Evolutionary conservation across 345 rosid genomes (phyloP), one percentile per base, ranked within the genome.

Genomic region (Sonneratia alba): DNA sequence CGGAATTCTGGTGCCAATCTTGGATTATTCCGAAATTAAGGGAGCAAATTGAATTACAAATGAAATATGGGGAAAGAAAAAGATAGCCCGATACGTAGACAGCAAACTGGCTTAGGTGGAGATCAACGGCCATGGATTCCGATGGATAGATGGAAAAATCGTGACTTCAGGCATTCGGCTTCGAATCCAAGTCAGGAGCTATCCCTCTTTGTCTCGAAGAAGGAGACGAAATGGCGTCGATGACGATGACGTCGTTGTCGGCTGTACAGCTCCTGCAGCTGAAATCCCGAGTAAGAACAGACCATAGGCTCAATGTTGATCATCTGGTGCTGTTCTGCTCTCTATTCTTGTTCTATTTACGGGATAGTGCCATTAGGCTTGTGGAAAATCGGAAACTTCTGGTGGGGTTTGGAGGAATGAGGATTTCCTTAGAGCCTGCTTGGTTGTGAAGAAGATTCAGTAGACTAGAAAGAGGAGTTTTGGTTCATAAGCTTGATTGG

Each of bases 171-270:
- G 14, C 51, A 47, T 47, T 47, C 43, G 5, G 15, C 22, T 53
- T 53, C 14, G 16, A 19, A 53, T 53, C 57, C 10, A 62, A 62
- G 38, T 13, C 18, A 13, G 11, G 66, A 13, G 63, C 63, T 57
- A n/a, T 6, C 10, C 61, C n/a, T 13, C 36, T 8, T 27, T 62
- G 1, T 10, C 38, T 10, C 18, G 56, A 43, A 67, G 70, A 67
- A 67, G 70, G 37, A 40, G 27, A 5, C 6, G 69, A 67, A 48
- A 68, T 48, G 70, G 70, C 56, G 36, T 68, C 70, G 16, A 42
- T 67, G 70, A 19, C 34, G 16, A 68, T 68, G 70, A 51, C 70
- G 53, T 45, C 70, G 1, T 43, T 68, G 43, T 45, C 70, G 10
- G 55, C 36, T 68, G 36, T 51, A 15, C 34, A 68, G 36, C 21